Conservation (phyloP, 2,329 filamentous ascomycete species). For the Venturia aucupariae region DNA sequence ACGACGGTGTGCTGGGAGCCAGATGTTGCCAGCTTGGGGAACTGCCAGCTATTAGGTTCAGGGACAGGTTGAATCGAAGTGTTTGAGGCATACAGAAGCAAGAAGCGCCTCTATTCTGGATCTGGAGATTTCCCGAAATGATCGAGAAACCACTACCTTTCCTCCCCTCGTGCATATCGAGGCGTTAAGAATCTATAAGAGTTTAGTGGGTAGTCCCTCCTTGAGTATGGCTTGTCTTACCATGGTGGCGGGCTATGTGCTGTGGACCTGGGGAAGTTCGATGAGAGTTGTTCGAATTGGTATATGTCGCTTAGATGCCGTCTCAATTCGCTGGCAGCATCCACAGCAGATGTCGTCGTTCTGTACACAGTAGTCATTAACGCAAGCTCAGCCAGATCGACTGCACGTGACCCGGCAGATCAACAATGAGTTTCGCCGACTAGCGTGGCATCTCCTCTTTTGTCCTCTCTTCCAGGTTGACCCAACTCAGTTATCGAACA, state of each 20-base stretch:
- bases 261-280: not conserved
- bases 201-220: not conserved
- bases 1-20: slow-evolving; percentile 96
- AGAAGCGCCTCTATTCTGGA: slow-evolving; percentile 94
- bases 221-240: not conserved
- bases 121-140: slow-evolving; percentile 95
- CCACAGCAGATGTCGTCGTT: not conserved
- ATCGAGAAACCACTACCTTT: slow-evolving; percentile 94
- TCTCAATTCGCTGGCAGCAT: not conserved
- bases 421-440: not conserved
- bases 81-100: slow-evolving; percentile 48
- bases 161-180: slow-evolving; percentile 98
- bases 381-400: not conserved
- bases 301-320: not conserved
- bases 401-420: not conserved
- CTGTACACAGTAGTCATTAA: slow-evolving; percentile 2
- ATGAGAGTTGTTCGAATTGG: not conserved
- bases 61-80: not conserved
- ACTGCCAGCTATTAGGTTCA: slow-evolving; percentile 28
- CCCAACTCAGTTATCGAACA: not conserved
- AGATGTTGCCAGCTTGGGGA: slow-evolving; percentile 93
- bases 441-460: not conserved
- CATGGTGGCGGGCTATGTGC: not conserved
- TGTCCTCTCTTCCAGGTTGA: not conserved
- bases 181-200: slow-evolving; percentile 57